Conservation (phyloP, 78 protist species). For the Dictyostelium capitatum region DNA sequence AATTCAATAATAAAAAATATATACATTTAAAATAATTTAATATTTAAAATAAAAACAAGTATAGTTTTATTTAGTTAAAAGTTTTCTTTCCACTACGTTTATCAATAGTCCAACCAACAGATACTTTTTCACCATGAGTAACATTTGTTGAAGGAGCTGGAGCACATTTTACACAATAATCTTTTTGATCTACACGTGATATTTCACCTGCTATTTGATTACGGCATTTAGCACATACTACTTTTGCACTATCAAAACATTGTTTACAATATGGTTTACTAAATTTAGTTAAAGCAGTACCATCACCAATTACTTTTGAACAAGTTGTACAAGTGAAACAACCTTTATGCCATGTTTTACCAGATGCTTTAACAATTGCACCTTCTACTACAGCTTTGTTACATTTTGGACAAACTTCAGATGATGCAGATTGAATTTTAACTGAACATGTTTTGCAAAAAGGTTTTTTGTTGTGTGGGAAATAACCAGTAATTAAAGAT, state of each 20-base stretch:
- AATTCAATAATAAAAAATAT: too few relatives aligned
- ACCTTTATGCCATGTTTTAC: slow-evolving; percentile 23
- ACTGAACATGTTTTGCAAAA: slow-evolving; percentile 26
- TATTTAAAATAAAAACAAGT: too few relatives aligned
- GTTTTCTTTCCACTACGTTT: slow-evolving; percentile 39
- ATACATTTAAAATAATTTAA: too few relatives aligned
- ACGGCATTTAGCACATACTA: slow-evolving; percentile 25
- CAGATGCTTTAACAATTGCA: slow-evolving; percentile 5
- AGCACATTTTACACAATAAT: slow-evolving; percentile 46
- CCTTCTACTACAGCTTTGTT: slow-evolving; percentile 36
- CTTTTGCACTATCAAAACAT: slow-evolving; percentile 2
- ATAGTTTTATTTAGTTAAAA: slow-evolving; percentile 3
- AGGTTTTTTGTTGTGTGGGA: slow-evolving; percentile 32
- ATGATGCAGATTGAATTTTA: not conserved
- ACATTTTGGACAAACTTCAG: slow-evolving; percentile 25
- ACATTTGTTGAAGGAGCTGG: slow-evolving; percentile 6
- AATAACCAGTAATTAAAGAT: slow-evolving; percentile 37
- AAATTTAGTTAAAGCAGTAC: slow-evolving; percentile 16
- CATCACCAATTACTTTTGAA: slow-evolving; percentile 19
- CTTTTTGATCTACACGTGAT: not conserved
- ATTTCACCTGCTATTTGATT: slow-evolving; percentile 26
- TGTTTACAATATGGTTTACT: slow-evolving; percentile 41
- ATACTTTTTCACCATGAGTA: slow-evolving; percentile 16
- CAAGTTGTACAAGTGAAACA: slow-evolving; percentile 38
- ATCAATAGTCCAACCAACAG: slow-evolving; percentile 16